Base-by-base conservation (phyloP, 805 yeast genomes). In the Metschnikowia proteae region DNA sequence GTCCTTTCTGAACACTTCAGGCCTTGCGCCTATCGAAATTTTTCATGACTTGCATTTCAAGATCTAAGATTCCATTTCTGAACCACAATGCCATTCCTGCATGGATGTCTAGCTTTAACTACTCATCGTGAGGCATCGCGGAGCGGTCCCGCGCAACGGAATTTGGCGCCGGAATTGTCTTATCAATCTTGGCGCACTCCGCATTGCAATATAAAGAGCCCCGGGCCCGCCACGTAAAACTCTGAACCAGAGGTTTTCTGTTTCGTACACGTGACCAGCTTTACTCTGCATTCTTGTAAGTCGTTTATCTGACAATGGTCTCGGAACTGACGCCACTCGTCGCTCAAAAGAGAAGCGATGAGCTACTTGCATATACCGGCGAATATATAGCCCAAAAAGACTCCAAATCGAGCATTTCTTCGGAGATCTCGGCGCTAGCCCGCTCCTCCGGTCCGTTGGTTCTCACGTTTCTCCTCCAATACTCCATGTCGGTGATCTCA, bases 391-490 rank as follows among this genome's bases (percentile, higher is more conserved):
- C 22, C 7, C 47, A 8, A n/a, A 11, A 6, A 13, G 35, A 26
- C 38, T 27, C 26, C 5, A 11, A 26, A 17, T 6, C 30, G 17
- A 8, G 60, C 57, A 38, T 40, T 2, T 40, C 23, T 4, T 22
- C 43, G 4, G 50, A 44, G 17, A 3, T 39, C 4, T 6, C n/a
- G 17, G 53, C 42, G 37, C 49, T 62, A 28, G 34, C 60, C 34
- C 44, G 40, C n/a, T 50, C 62, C 1, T 56, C 62, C 27, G 50
- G 54, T 13, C 66, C 64, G 7, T 40, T 62, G 25, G 60, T 60
- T 28, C 51, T 58, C 27, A 56, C 66, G 17, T 62, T 62, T 37
- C 51, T 61, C 34, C 58, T 62, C 44, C 66, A 62, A 45, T 62
- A 60, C 47, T 40, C 54, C 6, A 39, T 62, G 43, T 58, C 65